Conservation (phyloP, 2,329 filamentous ascomycete species). For the Exophiala sp. region DNA sequence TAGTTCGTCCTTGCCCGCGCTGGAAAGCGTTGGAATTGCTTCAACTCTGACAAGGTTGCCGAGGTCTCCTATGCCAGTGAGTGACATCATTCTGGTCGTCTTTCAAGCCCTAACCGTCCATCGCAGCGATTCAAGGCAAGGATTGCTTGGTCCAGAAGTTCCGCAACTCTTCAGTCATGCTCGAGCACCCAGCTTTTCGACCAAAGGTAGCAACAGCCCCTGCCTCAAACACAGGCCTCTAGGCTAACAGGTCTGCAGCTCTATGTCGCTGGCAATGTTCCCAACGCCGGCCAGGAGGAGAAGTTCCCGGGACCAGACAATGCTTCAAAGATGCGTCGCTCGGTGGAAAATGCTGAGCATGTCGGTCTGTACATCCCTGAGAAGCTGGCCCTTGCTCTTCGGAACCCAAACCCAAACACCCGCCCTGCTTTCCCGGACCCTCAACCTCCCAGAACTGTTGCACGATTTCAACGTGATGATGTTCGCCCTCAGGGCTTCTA, state of each 20-base stretch:
- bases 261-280: constrained; percentile 51
- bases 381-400: not conserved
- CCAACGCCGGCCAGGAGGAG: constrained; percentile 66
- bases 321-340: constrained; percentile 79
- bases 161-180: constrained; percentile 93
- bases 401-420: not conserved
- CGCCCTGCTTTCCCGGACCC: not conserved
- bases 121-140: constrained; percentile 78
- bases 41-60: constrained; percentile 77
- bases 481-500: constrained; percentile 11
- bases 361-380: constrained; percentile 58
- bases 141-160: constrained; percentile 93
- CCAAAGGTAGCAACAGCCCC: constrained; percentile 63
- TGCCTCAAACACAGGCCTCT: not conserved
- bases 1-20: constrained; percentile 69
- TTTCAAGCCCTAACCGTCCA: constrained; percentile 9
- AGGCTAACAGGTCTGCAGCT: constrained; percentile 37
- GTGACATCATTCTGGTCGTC: constrained; percentile 34
- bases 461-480: not conserved
- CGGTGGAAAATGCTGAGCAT: constrained; percentile 80
- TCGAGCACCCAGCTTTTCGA: constrained; percentile 74
- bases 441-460: constrained; percentile 6
- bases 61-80: constrained; percentile 94
- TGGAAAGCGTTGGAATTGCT: constrained; percentile 73
- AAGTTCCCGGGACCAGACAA: constrained; percentile 78